Percentiles rank a stretch among this genome's conserved stretches.
These are phyloP conservation scores for Lepiota venenata DNA, from an alignment of 768 basidiomycete genomes.

Conservation along the genomic window DNA sequence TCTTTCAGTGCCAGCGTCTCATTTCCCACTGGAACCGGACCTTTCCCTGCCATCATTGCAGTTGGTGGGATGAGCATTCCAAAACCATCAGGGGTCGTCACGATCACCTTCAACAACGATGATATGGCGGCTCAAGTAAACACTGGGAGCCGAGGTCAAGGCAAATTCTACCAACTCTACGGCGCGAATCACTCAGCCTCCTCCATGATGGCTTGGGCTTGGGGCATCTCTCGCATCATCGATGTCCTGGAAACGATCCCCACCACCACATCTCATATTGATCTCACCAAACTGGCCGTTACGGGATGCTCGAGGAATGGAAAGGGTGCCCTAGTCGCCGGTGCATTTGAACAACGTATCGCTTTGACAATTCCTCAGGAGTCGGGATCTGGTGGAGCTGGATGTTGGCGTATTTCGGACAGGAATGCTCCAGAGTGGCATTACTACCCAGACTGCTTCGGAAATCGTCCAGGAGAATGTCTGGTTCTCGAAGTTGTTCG, in stretches of 20 bases:
- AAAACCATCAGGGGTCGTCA: conserved; percentile 32
- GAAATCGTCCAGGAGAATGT: conserved; percentile 62
- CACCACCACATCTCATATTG: conserved; percentile 34
- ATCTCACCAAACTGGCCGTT: conserved; percentile 46
- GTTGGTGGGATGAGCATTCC: conserved; percentile 43
- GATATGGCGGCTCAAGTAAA: conserved; percentile 50
- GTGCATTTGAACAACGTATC: conserved; percentile 57
- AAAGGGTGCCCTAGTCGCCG: conserved; percentile 57
- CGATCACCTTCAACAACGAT: conserved; percentile 52
- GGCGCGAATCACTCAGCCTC: conserved; percentile 41
- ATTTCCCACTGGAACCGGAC: conserved; percentile 38
- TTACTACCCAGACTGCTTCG: conserved; percentile 47
- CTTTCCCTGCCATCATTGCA: conserved; percentile 52
- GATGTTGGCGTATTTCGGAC: conserved; percentile 59
- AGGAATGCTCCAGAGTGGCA: conserved; percentile 40
- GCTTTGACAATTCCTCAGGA: conserved; percentile 61
- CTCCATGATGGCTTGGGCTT: conserved; percentile 61
- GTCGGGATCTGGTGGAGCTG: conserved; percentile 57
- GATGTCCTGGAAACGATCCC: conserved; percentile 54
- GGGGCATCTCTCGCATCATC: conserved; percentile 59
- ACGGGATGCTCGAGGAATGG: conserved; percentile 61
- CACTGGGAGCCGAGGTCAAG: conserved; percentile 43
- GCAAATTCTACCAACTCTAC: conserved; percentile 58
- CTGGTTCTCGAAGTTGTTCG: conserved; percentile 54
- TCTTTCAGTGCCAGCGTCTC: conserved; percentile 46